phyloP scores from a whole-genome alignment of 2,329 filamentous ascomycete genomes.

The Claviceps sp. region DNA sequence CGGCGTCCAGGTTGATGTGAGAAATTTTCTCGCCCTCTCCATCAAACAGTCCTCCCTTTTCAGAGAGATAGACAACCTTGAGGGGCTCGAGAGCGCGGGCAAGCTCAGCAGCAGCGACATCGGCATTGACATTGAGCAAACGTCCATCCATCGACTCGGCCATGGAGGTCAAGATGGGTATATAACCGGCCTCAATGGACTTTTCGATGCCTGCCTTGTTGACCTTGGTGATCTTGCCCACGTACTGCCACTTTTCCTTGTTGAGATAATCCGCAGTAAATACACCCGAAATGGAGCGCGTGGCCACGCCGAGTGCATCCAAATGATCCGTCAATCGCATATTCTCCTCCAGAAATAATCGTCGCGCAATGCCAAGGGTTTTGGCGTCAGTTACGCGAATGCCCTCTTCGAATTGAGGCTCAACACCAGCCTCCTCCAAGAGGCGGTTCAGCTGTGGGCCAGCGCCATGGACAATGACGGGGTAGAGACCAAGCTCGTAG shows the following conservation, averaged over 20 bases:
- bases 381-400: conserved; percentile 93
- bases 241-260: conserved; percentile 89
- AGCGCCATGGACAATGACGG: conserved; percentile 88
- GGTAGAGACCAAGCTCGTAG: conserved; percentile 87
- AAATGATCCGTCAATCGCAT: conserved; percentile 81
- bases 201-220: conserved; percentile 84
- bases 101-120: conserved; percentile 88
- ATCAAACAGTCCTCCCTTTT: conserved; percentile 93
- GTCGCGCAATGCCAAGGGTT: conserved; percentile 79
- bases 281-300: conserved; percentile 80
- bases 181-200: conserved; percentile 77
- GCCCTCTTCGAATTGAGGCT: conserved; percentile 92
- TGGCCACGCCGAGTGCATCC: conserved; percentile 78
- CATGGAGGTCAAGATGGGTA: conserved; percentile 92
- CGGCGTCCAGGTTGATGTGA: conserved; percentile 91
- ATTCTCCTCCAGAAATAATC: conserved; percentile 92
- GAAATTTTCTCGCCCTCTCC: conserved; percentile 92
- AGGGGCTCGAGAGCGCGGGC: conserved; percentile 79
- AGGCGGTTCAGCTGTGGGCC: conserved; percentile 91
- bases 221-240: conserved; percentile 89
- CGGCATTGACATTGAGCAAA: conserved; percentile 93
- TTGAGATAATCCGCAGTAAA: conserved; percentile 91
- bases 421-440: conserved; percentile 78
- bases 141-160: conserved; percentile 85
- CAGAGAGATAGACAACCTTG: conserved; percentile 97